Conservation (phyloP, 2,329 filamentous ascomycete genomes). For the Aureobasidium sp. region DNA sequence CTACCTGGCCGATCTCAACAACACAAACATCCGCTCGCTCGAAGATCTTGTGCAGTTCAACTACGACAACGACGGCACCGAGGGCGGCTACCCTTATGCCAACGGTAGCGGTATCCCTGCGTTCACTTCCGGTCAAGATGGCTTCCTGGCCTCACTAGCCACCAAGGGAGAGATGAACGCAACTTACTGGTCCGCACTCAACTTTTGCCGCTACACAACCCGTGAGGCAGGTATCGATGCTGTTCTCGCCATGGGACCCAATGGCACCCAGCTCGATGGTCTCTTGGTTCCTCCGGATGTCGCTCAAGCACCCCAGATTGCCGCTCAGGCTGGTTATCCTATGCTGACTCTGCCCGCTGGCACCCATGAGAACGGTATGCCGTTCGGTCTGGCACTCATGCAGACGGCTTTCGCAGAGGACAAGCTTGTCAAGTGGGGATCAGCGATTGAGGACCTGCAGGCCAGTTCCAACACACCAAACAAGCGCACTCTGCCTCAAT, state of each 20-base stretch:
- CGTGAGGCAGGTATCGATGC: constrained; percentile 64
- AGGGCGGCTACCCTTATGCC: constrained; percentile 50
- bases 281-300: constrained; percentile 64
- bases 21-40: constrained; percentile 53
- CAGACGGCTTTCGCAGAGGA: constrained; percentile 30
- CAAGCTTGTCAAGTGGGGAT: constrained; percentile 33
- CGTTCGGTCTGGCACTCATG: constrained; percentile 38
- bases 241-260: constrained; percentile 45
- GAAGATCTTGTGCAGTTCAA: constrained; percentile 59
- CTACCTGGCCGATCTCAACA: constrained; percentile 57
- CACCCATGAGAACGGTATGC: constrained; percentile 42
- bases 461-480: constrained; percentile 15
- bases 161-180: constrained; percentile 56
- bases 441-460: constrained; percentile 38
- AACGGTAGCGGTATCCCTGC: constrained; percentile 47
- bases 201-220: constrained; percentile 51
- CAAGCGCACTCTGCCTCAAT: constrained; percentile 27
- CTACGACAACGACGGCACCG: constrained; percentile 54
- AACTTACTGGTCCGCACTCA: constrained; percentile 60
- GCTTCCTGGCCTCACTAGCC: constrained; percentile 56
- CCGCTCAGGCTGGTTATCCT: constrained; percentile 70
- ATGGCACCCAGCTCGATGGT: constrained; percentile 47
- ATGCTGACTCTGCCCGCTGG: constrained; percentile 63
- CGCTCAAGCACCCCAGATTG: constrained; percentile 60
- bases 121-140: constrained; percentile 64